Evolutionary conservation across 2,329 filamentous ascomycete genomes (phyloP).

Genomic region (Xylariaceae sp.): DNA sequence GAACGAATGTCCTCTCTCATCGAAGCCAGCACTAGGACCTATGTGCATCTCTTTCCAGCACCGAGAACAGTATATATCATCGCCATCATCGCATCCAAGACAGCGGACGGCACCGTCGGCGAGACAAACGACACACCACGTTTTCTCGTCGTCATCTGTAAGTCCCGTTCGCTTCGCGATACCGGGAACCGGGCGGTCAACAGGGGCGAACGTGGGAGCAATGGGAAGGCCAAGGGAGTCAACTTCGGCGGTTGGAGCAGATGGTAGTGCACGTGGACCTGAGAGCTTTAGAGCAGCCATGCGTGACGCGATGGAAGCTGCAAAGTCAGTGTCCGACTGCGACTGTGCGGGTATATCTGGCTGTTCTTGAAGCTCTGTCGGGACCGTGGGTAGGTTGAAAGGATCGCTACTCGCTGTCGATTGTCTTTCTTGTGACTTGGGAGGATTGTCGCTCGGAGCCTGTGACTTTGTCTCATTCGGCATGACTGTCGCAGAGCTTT

Average conservation of each 20-base stretch:
- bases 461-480: constrained; percentile 2
- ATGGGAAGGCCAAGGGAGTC: constrained; percentile 42
- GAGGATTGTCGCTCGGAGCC: not conserved
- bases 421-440: not conserved
- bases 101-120: constrained; percentile 73
- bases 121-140: constrained; percentile 79
- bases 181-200: constrained; percentile 37
- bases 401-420: constrained; percentile 11
- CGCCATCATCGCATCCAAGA: constrained; percentile 59
- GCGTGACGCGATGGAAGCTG: constrained; percentile 47
- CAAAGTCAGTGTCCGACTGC: constrained; percentile 33
- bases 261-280: constrained; percentile 19
- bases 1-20: constrained; percentile 66
- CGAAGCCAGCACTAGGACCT: constrained; percentile 63
- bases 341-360: constrained; percentile 10
- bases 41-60: constrained; percentile 83
- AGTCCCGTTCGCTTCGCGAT: constrained; percentile 41
- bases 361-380: constrained; percentile 39
- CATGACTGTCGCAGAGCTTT: not conserved
- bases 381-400: constrained; percentile 45
- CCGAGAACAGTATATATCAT: constrained; percentile 65
- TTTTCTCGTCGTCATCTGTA: constrained; percentile 68
- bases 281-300: constrained; percentile 47
- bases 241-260: constrained; percentile 28
- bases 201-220: constrained; percentile 47